Evolutionary conservation across 1,139 yeast species (phyloP).

Genomic region (Geotrichum fermentans): DNA sequence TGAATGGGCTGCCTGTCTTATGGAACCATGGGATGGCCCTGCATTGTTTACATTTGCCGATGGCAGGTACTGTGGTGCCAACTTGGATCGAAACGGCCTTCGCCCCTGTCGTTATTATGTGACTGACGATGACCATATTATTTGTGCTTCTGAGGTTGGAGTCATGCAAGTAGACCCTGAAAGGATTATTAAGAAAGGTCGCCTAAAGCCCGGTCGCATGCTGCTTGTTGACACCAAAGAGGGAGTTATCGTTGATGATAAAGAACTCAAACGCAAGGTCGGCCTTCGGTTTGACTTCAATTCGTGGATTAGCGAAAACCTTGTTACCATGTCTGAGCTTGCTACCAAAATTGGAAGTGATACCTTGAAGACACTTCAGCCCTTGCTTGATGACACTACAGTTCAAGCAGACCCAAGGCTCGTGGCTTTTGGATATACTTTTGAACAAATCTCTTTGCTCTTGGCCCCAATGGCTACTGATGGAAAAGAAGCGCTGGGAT

Average conservation of each 20-base stretch:
- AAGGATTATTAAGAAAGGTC: slow-evolving; percentile 79
- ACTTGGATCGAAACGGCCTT: slow-evolving; percentile 91
- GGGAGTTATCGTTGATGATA: slow-evolving; percentile 90
- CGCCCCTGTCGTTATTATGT: slow-evolving; percentile 97
- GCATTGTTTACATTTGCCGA: slow-evolving; percentile 95
- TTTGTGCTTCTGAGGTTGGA: slow-evolving; percentile 99
- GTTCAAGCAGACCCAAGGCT: slow-evolving; percentile 80
- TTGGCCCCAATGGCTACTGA: slow-evolving; percentile 90
- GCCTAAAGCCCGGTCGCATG: slow-evolving; percentile 95
- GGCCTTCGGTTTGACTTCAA: slow-evolving; percentile 87
- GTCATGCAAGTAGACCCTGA: slow-evolving; percentile 86
- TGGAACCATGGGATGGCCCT: slow-evolving; percentile 99
- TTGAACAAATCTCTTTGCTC: slow-evolving; percentile 78
- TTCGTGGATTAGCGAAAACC: slow-evolving; percentile 84
- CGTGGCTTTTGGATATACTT: slow-evolving; percentile 84
- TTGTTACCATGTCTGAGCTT: slow-evolving; percentile 77
- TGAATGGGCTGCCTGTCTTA: slow-evolving; percentile 98
- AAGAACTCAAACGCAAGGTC: slow-evolving; percentile 73
- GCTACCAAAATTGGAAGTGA: slow-evolving; percentile 42
- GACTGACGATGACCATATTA: slow-evolving; percentile 89
- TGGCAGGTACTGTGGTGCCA: slow-evolving; percentile 97
- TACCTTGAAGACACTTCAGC: slow-evolving; percentile 25
- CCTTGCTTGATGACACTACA: slow-evolving; percentile 36
- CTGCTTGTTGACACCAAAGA: slow-evolving; percentile 87
- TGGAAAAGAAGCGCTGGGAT: slow-evolving; percentile 92